Evolutionary conservation across 352 stramenopile species (phyloP).

Genomic region (Pythium diclinum): DNA sequence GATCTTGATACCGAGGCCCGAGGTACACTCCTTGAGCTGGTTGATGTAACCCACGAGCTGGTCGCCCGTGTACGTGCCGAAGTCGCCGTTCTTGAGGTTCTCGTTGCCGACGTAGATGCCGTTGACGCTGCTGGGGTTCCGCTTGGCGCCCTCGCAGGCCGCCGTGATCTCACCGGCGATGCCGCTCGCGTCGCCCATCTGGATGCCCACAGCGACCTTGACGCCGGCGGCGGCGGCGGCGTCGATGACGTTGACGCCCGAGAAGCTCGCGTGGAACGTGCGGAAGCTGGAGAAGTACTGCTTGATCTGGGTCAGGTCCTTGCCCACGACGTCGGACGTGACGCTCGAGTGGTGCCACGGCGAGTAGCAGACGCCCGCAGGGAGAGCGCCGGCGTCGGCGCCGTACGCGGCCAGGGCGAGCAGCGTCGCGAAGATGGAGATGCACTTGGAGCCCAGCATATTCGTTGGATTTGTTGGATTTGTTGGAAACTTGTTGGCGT

Average conservation of each 20-base stretch:
- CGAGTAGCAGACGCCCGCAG: slow-evolving; percentile 53
- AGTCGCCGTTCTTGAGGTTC: slow-evolving; percentile 34
- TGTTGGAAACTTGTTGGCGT: background rate
- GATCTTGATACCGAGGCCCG: slow-evolving; percentile 27
- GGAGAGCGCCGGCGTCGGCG: slow-evolving; percentile 22
- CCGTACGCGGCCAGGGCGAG: slow-evolving; percentile 3
- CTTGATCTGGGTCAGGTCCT: slow-evolving; percentile 31
- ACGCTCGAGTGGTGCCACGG: slow-evolving; percentile 53
- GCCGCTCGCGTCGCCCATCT: slow-evolving; percentile 29
- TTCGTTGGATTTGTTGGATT: background rate
- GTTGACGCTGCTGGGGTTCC: slow-evolving; percentile 27
- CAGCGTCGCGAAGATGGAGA: slow-evolving; percentile 13
- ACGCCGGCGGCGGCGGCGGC: slow-evolving; percentile 26
- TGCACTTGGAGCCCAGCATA: slow-evolving; percentile 22
- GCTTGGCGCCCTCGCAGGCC: slow-evolving; percentile 26
- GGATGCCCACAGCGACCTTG: slow-evolving; percentile 32
- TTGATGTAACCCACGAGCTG: slow-evolving; percentile 34
- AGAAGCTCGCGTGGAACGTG: slow-evolving; percentile 39
- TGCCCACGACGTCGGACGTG: slow-evolving; percentile 22
- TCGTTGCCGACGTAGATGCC: slow-evolving; percentile 44
- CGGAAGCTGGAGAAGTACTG: slow-evolving; percentile 33
- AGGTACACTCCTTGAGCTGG: slow-evolving; percentile 30
- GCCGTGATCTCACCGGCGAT: slow-evolving; percentile 34
- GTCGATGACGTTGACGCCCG: slow-evolving; percentile 36
- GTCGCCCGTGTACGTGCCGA: slow-evolving; percentile 23